Base-by-base conservation (phyloP, 805 yeast species). In the Monosporozyma siamensis region DNA sequence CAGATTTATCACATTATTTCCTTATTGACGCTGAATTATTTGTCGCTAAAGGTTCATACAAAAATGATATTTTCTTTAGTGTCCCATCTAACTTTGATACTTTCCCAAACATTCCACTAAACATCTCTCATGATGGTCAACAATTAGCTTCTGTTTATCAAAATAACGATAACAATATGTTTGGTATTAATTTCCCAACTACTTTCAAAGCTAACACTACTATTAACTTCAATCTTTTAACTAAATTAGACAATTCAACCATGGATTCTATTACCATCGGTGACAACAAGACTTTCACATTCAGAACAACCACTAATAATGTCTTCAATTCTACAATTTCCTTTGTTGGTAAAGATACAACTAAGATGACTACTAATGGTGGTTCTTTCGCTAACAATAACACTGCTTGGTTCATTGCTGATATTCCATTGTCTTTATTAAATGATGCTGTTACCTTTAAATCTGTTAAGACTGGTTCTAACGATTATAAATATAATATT, bases 361-460 rank as follows among this genome's bases (percentile, higher is more conserved):
- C 50, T 15, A 34, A 26, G 7, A 38, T 56, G 12, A 47, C 51
- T 8, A 52, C 59, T 5, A 52, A 58, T 38, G 58, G 59, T 38
- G 61, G 60, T 18, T 51, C 52, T 15, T 49, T 42, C 24, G 41
- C 40, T 20, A 38, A 42, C 8, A 50, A 54, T 41, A 50, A 44
- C 10, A 51, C 56, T 8, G 58, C 58, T 4, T 58, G 59, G 54
- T 60, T 58, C 43, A 52, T 56, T 3, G 49, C 56, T 15, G 55
- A 56, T 35, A 44, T 60, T 11, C 65, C 65, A 36, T 18, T 54
- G 11, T 32, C 46, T 12, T 43, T 47, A 20, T 47, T 58, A 21
- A 40, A 41, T 10, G 42, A 45, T 9, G 42, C 56, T 9, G 32
- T 55, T 7, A 42, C 45, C 18, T 50, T 60, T 27, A 47, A 46